Percentiles rank a stretch among this genome's conserved stretches.
These are phyloP conservation scores for Papiliotrema flavescens DNA, from an alignment of 1,284 basidiomycete genomes.

Conservation along the genomic window DNA sequence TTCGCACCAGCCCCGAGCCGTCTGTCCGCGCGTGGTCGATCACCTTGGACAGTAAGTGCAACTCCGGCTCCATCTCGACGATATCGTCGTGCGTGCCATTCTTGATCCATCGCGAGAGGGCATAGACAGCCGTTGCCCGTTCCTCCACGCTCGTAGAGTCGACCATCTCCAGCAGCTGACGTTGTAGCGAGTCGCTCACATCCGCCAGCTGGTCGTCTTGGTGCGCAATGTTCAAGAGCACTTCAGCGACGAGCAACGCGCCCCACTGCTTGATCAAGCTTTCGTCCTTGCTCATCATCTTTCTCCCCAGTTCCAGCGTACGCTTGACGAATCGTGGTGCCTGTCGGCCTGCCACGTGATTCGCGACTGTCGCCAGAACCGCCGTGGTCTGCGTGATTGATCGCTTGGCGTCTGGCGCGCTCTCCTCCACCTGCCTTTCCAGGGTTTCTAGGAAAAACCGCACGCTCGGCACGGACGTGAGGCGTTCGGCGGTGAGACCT, in stretches of 20 bases:
- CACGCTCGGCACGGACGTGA: constrained; percentile 15
- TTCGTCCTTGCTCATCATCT: constrained; percentile 20
- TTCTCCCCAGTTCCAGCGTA: constrained; percentile 13
- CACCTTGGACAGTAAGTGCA: constrained; percentile 11
- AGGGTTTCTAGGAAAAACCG: constrained; percentile 28
- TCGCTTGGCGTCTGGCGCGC: not conserved
- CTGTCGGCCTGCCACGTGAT: constrained; percentile 14
- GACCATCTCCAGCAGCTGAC: constrained; percentile 14
- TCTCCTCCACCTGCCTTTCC: constrained; percentile 14
- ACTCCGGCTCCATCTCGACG: not conserved
- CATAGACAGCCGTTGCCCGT: constrained; percentile 29
- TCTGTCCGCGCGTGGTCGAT: constrained; percentile 14
- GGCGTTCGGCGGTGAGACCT: constrained; percentile 10
- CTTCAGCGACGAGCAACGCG: constrained; percentile 29
- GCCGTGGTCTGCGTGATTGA: constrained; percentile 25
- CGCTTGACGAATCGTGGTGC: constrained; percentile 18
- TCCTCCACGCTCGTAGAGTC: constrained; percentile 21
- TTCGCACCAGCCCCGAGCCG: constrained; percentile 28
- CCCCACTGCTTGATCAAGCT: constrained; percentile 34
- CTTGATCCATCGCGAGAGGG: constrained; percentile 22
- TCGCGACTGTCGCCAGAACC: constrained; percentile 28
- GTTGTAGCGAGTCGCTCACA: constrained; percentile 1
- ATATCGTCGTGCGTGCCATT: not conserved
- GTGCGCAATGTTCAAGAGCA: constrained; percentile 13
- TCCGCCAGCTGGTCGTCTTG: constrained; percentile 1